These are phyloP conservation scores for Phyllosticta paracitricarpa DNA, from an alignment of 2,329 filamentous ascomycete species.

Conservation along the genomic window DNA sequence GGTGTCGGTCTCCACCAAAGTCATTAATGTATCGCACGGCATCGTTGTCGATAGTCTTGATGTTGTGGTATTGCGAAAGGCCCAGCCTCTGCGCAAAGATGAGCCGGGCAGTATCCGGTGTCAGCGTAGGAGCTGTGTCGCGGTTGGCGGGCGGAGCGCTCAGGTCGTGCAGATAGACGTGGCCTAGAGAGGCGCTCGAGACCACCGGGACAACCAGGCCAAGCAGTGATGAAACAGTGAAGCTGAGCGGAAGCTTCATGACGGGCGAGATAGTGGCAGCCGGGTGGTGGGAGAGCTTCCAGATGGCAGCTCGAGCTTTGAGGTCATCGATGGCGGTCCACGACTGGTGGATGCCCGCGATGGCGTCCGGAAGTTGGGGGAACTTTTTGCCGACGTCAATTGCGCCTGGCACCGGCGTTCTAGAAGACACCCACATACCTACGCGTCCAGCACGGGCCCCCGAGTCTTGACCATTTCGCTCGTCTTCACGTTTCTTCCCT, in stretches of 20 bases:
- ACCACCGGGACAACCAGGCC: constrained; percentile 20
- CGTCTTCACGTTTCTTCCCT: too few relatives aligned
- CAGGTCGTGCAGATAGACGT: constrained; percentile 7
- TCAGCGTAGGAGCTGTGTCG: constrained; percentile 21
- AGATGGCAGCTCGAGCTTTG: not conserved
- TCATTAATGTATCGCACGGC: constrained; percentile 38
- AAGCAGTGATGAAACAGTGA: constrained; percentile 31
- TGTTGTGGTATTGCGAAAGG: constrained; percentile 38
- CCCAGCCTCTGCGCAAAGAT: constrained; percentile 42
- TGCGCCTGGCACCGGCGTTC: too few relatives aligned
- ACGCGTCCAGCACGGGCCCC: not conserved
- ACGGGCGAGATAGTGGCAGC: constrained; percentile 16
- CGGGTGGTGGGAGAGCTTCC: not conserved
- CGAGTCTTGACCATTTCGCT: not conserved
- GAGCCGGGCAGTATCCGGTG: constrained; percentile 37
- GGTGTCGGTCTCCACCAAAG: constrained; percentile 31
- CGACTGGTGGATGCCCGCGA: not conserved
- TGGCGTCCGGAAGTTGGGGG: not conserved
- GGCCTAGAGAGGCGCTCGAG: not conserved
- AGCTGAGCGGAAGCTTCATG: constrained; percentile 36
- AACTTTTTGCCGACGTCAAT: constrained; percentile 2
- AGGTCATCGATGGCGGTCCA: not conserved
- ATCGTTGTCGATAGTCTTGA: constrained; percentile 30
- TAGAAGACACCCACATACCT: too few relatives aligned
- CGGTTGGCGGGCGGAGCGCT: constrained; percentile 14